These are phyloP conservation scores for Cladophialophora psammophila DNA, from an alignment of 2,329 filamentous ascomycete genomes.

Conservation along the genomic window DNA sequence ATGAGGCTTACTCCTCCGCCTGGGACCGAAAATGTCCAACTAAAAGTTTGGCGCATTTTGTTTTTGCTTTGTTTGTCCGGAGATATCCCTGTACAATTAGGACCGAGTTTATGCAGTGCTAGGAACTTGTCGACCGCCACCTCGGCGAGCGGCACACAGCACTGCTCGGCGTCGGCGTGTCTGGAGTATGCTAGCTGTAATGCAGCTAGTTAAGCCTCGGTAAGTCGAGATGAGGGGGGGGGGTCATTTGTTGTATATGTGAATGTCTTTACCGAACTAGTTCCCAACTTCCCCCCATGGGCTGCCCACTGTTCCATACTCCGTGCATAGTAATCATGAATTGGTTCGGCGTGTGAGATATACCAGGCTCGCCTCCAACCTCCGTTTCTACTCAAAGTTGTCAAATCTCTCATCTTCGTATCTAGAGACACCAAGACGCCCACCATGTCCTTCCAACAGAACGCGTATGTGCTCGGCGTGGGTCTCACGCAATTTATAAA, in stretches of 20 bases:
- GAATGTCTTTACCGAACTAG: too few species aligned
- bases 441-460: conserved; percentile 52
- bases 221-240: too few species aligned
- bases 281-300: too few species aligned
- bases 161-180: not conserved
- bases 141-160: not conserved
- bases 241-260: too few species aligned
- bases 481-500: conserved; percentile 98
- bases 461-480: conserved; percentile 89
- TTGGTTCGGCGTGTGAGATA: not conserved
- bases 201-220: too few species aligned
- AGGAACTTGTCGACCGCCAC: not conserved
- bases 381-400: not conserved
- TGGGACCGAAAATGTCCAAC: not conserved
- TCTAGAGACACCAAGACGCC: not conserved
- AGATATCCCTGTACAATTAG: conserved; percentile 15
- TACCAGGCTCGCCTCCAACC: not conserved
- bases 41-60: not conserved
- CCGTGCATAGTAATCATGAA: not conserved
- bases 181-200: too few species aligned
- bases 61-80: not conserved
- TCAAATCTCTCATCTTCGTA: conserved; percentile 5
- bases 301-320: too few species aligned
- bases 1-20: not conserved
- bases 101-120: not conserved